These are phyloP conservation scores for Ulmus americana DNA, from an alignment of 331 rosid genomes.

Conservation along the genomic window DNA sequence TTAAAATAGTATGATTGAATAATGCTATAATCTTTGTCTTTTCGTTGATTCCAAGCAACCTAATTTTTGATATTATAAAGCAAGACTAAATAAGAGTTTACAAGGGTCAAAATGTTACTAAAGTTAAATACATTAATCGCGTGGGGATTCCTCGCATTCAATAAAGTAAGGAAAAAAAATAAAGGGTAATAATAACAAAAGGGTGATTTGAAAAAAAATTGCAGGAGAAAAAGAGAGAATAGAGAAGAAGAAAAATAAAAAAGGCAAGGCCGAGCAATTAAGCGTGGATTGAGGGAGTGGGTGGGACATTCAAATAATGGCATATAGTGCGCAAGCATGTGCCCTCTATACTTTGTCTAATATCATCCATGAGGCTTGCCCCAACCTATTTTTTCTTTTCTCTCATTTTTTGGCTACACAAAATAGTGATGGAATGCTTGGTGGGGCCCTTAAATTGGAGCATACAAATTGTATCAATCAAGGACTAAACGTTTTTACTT, in stretches of 20 bases:
- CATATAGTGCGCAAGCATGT: slow-evolving; percentile 34
- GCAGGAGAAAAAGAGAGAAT: background rate
- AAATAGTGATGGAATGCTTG: too few species aligned
- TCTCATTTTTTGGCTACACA: too few species aligned
- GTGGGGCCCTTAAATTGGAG: too few species aligned
- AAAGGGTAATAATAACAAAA: slow-evolving; percentile 1
- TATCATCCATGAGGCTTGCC: background rate
- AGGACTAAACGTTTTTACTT: too few species aligned
- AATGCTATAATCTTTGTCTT: background rate
- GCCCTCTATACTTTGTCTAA: slow-evolving; percentile 24
- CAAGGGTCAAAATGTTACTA: background rate
- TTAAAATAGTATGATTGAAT: background rate
- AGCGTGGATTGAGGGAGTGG: slow-evolving; percentile 75
- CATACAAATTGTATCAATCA: too few species aligned
- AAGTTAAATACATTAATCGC: background rate
- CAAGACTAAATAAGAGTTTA: background rate
- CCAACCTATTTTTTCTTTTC: too few species aligned
- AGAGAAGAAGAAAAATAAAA: slow-evolving; percentile 2
- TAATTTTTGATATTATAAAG: background rate
- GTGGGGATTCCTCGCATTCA: background rate
- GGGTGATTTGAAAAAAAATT: slow-evolving; percentile 5
- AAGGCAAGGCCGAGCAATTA: slow-evolving; percentile 34
- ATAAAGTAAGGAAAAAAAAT: background rate
- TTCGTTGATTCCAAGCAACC: slow-evolving; percentile 8
- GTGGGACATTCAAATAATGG: slow-evolving; percentile 44